Evolutionary conservation across 2,329 filamentous ascomycete genomes (phyloP).

Genomic region (Fusarium sp.): DNA sequence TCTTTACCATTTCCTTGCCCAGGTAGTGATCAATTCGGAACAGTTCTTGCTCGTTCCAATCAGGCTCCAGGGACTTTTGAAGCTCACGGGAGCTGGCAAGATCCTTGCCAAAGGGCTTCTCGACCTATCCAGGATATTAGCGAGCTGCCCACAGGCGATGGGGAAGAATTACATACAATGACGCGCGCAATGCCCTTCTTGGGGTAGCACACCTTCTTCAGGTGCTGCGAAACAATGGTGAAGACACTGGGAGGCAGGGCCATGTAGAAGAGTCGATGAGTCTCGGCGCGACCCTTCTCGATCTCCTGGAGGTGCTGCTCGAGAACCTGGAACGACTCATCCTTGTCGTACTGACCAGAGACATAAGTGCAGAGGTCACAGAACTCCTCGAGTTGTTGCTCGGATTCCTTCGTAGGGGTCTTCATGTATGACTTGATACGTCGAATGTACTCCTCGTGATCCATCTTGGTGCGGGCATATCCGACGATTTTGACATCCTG

Average conservation of each 20-base stretch:
- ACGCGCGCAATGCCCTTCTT: constrained; percentile 90
- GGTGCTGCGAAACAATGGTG: constrained; percentile 94
- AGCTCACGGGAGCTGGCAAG: constrained; percentile 92
- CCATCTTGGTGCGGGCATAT: constrained; percentile 99
- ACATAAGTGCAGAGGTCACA: constrained; percentile 89
- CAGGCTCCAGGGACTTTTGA: constrained; percentile 92
- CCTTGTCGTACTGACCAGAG: constrained; percentile 97
- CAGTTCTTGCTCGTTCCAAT: constrained; percentile 99
- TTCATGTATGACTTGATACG: constrained; percentile 99
- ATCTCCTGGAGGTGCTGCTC: constrained; percentile 87
- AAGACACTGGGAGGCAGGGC: constrained; percentile 97
- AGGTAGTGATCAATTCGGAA: constrained; percentile 99
- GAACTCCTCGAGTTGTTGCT: constrained; percentile 95
- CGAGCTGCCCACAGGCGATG: not conserved
- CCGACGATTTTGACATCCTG: constrained; percentile 97
- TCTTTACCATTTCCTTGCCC: constrained; percentile 99
- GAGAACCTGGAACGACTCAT: constrained; percentile 90
- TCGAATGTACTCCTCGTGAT: constrained; percentile 93
- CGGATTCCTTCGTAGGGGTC: constrained; percentile 95
- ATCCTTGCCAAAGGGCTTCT: constrained; percentile 99
- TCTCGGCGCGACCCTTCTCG: constrained; percentile 84
- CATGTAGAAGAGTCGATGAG: constrained; percentile 98
- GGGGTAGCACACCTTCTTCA: constrained; percentile 98
- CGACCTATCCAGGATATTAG: constrained; percentile 70
- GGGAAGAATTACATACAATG: constrained; percentile 69